Percentiles rank a stretch among this genome's conserved stretches.
Conservation (phyloP, 73 alveolate genomes). For the Effrenium voratum region DNA sequence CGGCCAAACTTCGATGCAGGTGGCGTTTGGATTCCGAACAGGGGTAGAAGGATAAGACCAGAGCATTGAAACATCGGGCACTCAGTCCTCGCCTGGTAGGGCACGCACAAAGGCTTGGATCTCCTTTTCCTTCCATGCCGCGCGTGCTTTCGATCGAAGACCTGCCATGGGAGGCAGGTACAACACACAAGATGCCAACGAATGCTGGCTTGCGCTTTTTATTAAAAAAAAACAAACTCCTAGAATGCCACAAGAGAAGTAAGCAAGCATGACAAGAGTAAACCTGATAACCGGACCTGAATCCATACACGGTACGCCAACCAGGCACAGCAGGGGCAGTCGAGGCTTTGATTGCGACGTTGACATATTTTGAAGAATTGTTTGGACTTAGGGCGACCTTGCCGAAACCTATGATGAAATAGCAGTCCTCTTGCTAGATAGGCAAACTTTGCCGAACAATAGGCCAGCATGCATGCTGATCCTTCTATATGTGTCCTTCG, state of each 20-base stretch:
- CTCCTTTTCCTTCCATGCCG: neutral
- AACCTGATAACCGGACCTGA: no score
- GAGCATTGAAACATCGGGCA: no score
- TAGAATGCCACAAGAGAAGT: neutral
- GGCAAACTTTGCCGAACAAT: no score
- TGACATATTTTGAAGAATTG: no score
- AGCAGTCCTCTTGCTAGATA: no score
- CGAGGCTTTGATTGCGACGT: neutral
- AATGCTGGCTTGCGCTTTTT: neutral
- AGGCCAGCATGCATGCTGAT: no score
- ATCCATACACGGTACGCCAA: neutral
- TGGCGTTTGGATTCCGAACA: neutral
- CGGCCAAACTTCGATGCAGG: neutral
- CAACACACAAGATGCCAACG: neutral
- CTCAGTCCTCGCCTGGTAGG: conserved; percentile 33
- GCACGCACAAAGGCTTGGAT: conserved; percentile 21
- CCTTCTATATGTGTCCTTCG: no score
- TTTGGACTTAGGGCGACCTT: no score
- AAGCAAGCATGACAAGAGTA: no score
- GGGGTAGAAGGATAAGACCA: no score
- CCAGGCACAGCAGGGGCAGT: neutral
- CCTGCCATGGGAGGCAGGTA: neutral
- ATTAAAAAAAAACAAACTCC: neutral
- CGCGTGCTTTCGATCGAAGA: conserved; percentile 25
- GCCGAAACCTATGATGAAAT: no score